Percentiles rank a stretch among this genome's conserved stretches.
phyloP scores from a whole-genome alignment of 768 basidiomycete genomes.

The Podaxis sp. region DNA sequence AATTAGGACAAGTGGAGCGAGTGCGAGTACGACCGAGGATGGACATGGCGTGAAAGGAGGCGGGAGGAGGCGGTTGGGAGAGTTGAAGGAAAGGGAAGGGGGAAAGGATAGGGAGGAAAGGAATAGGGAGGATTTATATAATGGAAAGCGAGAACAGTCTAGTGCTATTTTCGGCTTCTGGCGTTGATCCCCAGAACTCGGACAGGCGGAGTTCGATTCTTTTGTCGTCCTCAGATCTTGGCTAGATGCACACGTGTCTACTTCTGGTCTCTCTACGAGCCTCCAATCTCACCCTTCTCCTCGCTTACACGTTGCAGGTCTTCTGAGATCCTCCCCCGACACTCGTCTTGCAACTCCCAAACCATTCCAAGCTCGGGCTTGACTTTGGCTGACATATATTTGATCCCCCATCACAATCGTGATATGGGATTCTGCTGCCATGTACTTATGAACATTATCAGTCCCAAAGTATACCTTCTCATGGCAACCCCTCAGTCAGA shows the following conservation, averaged over 20 bases:
- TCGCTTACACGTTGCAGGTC: background rate
- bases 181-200: conserved; percentile 2
- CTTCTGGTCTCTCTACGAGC: background rate
- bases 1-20: background rate
- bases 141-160: background rate
- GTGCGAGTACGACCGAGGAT: conserved; percentile 12
- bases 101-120: background rate
- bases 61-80: background rate
- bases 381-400: background rate
- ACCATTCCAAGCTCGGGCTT: background rate
- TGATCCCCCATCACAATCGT: background rate
- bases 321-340: background rate
- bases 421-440: background rate
- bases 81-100: background rate
- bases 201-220: background rate
- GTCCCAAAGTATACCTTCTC: background rate
- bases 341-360: background rate
- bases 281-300: background rate
- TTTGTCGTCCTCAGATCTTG: background rate
- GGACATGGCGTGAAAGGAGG: background rate
- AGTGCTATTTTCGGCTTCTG: conserved; percentile 12
- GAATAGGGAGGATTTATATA: conserved; percentile 1
- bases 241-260: background rate
- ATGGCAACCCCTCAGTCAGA: background rate
- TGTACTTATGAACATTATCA: background rate